phyloP scores from a whole-genome alignment of 1,284 basidiomycete species.

The Sphagnurus paluster region DNA sequence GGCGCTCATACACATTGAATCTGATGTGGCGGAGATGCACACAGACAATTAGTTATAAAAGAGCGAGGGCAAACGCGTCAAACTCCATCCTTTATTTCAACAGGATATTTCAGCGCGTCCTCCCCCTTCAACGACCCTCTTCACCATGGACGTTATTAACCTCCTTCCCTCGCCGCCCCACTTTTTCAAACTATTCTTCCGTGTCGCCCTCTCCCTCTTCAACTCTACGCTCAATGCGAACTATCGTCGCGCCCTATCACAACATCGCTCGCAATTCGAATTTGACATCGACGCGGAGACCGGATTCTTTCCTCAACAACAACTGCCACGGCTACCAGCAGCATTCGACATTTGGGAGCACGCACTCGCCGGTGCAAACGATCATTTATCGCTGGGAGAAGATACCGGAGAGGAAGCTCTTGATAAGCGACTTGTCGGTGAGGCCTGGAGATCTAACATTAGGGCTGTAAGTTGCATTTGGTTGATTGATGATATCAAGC shows the following conservation, averaged over 20 bases:
- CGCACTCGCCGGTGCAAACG: constrained; percentile 55
- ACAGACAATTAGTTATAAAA: constrained; percentile 20
- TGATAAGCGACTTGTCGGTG: constrained; percentile 51
- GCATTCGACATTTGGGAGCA: constrained; percentile 76
- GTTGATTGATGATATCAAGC: constrained; percentile 11
- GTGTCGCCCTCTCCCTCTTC: constrained; percentile 39
- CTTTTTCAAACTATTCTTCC: constrained; percentile 39
- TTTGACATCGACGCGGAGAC: constrained; percentile 79
- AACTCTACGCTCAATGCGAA: constrained; percentile 32
- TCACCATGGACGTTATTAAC: constrained; percentile 31
- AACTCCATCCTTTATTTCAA: constrained; percentile 1
- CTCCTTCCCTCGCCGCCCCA: constrained; percentile 43
- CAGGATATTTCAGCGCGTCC: not conserved
- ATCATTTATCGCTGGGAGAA: constrained; percentile 62
- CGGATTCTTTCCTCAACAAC: constrained; percentile 84
- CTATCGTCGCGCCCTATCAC: constrained; percentile 27
- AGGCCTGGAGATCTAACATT: constrained; percentile 67
- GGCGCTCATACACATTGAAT: constrained; percentile 21
- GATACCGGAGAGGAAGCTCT: constrained; percentile 50
- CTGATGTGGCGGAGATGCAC: constrained; percentile 23
- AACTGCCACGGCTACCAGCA: constrained; percentile 58
- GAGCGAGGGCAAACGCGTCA: constrained; percentile 11
- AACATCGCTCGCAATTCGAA: constrained; percentile 39
- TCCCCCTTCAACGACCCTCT: constrained; percentile 4
- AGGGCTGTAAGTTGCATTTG: constrained; percentile 51